Evolutionary conservation across 495 filamentous ascomycete species (phyloP), one percentile per base, ranked within the genome.

Genomic region (Penicillium simplicissimum): DNA sequence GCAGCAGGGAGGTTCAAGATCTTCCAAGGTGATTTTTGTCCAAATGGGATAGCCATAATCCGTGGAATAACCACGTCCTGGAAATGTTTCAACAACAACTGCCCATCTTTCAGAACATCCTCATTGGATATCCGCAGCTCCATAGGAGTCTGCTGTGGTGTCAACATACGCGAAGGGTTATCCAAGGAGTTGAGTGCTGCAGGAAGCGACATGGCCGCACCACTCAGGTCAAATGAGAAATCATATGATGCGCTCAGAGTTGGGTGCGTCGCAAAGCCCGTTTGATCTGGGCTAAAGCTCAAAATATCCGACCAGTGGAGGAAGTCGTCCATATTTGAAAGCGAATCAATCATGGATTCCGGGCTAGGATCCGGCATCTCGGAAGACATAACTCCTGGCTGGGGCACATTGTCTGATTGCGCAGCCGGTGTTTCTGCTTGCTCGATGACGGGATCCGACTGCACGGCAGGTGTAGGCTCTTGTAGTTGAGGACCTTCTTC

Each of bases 251-350:
- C 54, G 33, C 61, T 69, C 21, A 69, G 59, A 10, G 61, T 60
- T 4, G 64, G 58, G 33, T 63, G 56, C 25, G 56, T 53, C 15
- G 60, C 43, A 25, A 62, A 55, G 5, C 65, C 64, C 5, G 63
- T 53, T 21, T 68, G 63, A 5, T 72, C 70, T 13, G 67, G 68
- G 11, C 64, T 65, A n/a, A 76, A 62, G 17, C 70, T 68, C 7
- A 76, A 64, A 0, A 76, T 49, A 54, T 76, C 71, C 0, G 74
- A 74, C 71, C 71, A 76, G 15, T 73, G 74, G 0, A 76, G 54
- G 21, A 76, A 73, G 36, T 74, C 74, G 35, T 76, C 69, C 47
- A 74, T 71, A 31, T 70, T 58, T 0, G 67, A 63, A 5, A 72
- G 55, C 15, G 73, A 70, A 42, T 74, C 73, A 8, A 70, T 56